A percentile compares a stretch with the other conserved stretches of the same genome.
Conservation (phyloP, 176 grass and related monocot genomes). For the Cenchrus purpureus region DNA sequence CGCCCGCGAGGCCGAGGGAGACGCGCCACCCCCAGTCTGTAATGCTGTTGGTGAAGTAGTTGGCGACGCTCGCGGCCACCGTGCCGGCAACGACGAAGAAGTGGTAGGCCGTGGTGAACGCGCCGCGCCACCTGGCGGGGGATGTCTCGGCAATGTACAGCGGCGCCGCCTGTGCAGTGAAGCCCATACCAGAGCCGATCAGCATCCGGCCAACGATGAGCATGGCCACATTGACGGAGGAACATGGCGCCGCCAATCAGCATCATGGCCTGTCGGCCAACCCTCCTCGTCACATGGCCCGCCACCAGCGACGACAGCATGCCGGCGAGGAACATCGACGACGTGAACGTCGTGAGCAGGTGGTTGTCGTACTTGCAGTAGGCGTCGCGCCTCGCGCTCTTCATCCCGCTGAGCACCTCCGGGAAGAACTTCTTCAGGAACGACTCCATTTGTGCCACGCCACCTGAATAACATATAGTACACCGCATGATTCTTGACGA, state of each 20-base stretch:
- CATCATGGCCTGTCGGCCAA: conserved; percentile 53
- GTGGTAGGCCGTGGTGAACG: background rate
- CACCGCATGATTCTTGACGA: background rate
- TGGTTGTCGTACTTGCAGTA: conserved; percentile 63
- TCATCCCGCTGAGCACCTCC: conserved; percentile 36
- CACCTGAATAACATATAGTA: conserved; percentile 27
- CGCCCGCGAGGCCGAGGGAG: background rate
- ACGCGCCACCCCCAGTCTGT: background rate
- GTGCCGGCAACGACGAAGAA: background rate
- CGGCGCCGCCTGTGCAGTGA: background rate
- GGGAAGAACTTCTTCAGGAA: conserved; percentile 68
- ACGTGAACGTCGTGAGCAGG: conserved; percentile 62
- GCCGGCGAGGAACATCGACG: conserved; percentile 62
- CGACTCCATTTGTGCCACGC: conserved; percentile 65
- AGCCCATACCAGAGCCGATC: conserved; percentile 67
- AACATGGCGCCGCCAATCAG: conserved; percentile 57
- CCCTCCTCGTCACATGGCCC: conserved; percentile 37
- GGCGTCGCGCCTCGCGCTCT: conserved; percentile 2
- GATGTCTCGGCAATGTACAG: background rate
- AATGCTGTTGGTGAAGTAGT: background rate
- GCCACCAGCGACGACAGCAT: conserved; percentile 46
- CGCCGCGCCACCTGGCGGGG: background rate
- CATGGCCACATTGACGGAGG: conserved; percentile 63
- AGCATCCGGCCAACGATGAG: conserved; percentile 63
- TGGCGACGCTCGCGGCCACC: background rate